Base-by-base conservation (phyloP, 495 filamentous ascomycete genomes). In the Clohesyomyces aquaticus region DNA sequence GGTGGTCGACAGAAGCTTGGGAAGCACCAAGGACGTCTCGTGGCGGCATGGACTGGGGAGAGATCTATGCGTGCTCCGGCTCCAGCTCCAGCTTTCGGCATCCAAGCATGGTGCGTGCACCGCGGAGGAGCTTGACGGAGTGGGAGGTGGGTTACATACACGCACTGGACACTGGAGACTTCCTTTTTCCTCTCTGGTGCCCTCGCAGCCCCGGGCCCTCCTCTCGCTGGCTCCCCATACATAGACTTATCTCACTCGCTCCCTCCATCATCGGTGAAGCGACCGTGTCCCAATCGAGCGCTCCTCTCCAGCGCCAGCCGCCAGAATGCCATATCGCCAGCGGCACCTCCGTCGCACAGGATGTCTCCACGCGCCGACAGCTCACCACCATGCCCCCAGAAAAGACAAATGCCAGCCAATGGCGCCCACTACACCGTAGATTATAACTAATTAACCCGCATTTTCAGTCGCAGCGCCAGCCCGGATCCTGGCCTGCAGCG, bases 371-470 rank as follows among this genome's bases (percentile, higher is more conserved):
- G 16, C 18, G 56, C 42, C 46, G 45, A 22, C 57, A 46, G 38
- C 59, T 51, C 25, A 50, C 27, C 49, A 55, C 18, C 55, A 48
- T 21, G 18, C 2, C 28, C 29, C 50, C 10, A 53, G 32, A 55
- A 47, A 29, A 23, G 25, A 3, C 19, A 18, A 8, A 16, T 11
- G 22, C 27, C 26, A 8, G 46, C 46, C 59, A 42, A 61, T 43
- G n/a, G 59, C 3, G 29, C 19, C 23, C 32, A 2, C 22, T 11
- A 18, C 2, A 1, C 11, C 10, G 49, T 61, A 61, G 47, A 61
- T 61, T 61, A 32, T 54, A 53, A 23, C 55, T 54, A 61, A 61
- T 61, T 61, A 61, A 61, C 59, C 59, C 59, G 47, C 59, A 32
- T 38, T 47, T 12, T 8, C 47, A 42, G 27, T 32, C 28, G 48